phyloP scores from a whole-genome alignment of 371 early-diverging fungal genomes.

The Zopfochytrium polystomum region DNA sequence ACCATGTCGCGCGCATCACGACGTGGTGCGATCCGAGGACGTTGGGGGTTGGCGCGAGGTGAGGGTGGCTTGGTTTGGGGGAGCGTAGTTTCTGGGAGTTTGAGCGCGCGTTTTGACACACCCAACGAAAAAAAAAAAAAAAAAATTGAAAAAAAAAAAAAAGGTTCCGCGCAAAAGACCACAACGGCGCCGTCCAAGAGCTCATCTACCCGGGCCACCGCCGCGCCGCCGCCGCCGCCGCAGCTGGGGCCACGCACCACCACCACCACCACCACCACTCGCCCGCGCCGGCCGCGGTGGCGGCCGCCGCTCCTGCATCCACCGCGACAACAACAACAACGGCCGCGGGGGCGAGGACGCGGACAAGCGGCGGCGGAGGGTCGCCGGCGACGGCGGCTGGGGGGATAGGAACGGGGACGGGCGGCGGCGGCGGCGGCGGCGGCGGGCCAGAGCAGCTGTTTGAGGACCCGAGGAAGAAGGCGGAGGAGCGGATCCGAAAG shows the following conservation, averaged over 20 bases:
- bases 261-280: no score
- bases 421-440: no score
- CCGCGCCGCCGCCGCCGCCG: background rate
- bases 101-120: background rate
- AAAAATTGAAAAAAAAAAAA: background rate
- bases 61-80: background rate
- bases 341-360: no score
- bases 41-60: conserved; percentile 16
- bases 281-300: no score
- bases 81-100: background rate
- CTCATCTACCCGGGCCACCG: conserved; percentile 9
- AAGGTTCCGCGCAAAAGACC: conserved; percentile 29
- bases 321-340: no score
- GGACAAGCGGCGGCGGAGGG: no score
- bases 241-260: no score
- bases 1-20: conserved; percentile 29
- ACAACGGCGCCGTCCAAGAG: conserved; percentile 26
- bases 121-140: background rate
- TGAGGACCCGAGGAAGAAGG: conserved; percentile 31
- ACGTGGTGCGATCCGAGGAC: conserved; percentile 33
- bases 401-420: no score
- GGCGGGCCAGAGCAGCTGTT: conserved; percentile 1
- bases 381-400: no score
- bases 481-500: conserved; percentile 28
- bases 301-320: no score